phyloP scores from a whole-genome alignment of 1,284 basidiomycete genomes.

The Ustilago nuda region DNA sequence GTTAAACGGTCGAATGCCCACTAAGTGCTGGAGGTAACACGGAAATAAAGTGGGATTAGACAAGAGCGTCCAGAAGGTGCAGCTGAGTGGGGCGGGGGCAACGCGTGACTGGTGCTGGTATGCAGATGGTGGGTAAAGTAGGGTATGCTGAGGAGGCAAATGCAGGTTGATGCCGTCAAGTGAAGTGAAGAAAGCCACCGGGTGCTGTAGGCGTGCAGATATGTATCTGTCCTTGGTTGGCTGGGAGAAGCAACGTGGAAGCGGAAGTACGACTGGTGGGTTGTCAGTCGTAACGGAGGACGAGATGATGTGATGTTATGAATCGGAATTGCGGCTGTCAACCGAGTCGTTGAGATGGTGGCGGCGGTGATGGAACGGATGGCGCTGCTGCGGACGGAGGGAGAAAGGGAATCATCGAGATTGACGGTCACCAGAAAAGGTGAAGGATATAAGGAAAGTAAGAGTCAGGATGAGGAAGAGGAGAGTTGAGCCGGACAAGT shows the following conservation, averaged over 20 bases:
- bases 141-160: not conserved
- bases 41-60: no score
- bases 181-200: not conserved
- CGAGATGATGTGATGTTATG: not conserved
- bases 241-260: constrained; percentile 9
- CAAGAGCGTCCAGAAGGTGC: constrained; percentile 1
- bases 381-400: constrained; percentile 1
- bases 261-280: not conserved
- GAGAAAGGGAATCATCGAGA: not conserved
- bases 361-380: not conserved
- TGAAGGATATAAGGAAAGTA: constrained; percentile 19
- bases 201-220: constrained; percentile 9
- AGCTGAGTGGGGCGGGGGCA: not conserved
- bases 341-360: constrained; percentile 1
- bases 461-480: not conserved
- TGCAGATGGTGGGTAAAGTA: not conserved
- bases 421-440: not conserved
- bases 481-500: not conserved
- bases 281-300: not conserved
- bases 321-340: not conserved
- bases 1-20: constrained; percentile 12
- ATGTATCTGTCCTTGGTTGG: not conserved
- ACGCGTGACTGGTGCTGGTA: not conserved
- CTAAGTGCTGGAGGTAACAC: no score
- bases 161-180: not conserved